Conservation (phyloP, 352 stramenopile species). For the Blastocystis sp. region DNA sequence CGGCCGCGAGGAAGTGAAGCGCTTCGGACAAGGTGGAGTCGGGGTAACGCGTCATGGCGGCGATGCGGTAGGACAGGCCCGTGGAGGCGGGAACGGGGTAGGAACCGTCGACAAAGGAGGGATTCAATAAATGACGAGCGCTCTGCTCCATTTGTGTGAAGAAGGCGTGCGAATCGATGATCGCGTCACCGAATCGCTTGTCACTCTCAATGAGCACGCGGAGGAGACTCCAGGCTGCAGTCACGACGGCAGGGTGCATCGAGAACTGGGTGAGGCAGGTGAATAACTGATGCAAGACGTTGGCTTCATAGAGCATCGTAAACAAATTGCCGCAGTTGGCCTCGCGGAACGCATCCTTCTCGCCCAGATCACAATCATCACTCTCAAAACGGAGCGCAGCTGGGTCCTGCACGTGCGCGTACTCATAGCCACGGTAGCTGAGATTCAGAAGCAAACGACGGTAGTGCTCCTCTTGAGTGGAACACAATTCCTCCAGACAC, state of each 20-base stretch:
- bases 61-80: not conserved
- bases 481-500: conserved; percentile 50
- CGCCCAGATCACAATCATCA: not conserved
- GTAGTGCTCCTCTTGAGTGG: conserved; percentile 8
- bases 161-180: not conserved
- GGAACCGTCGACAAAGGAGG: not conserved
- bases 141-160: not conserved
- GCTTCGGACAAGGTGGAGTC: not conserved
- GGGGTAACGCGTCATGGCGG: not conserved
- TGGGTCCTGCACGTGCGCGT: conserved; percentile 46
- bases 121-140: not conserved
- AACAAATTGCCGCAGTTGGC: conserved; percentile 49
- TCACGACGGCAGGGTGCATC: conserved; percentile 15
- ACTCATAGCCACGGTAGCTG: conserved; percentile 2
- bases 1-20: not conserved
- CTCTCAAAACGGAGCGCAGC: not conserved
- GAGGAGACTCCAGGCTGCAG: not conserved
- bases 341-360: not conserved
- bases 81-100: not conserved
- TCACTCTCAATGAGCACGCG: conserved; percentile 44
- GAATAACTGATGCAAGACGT: not conserved
- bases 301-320: conserved; percentile 30
- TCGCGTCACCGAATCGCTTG: conserved; percentile 6
- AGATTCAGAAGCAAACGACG: conserved; percentile 25
- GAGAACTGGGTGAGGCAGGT: not conserved